These are phyloP conservation scores for Spatholobus suberectus DNA, from an alignment of 306 rosid genomes.

Conservation along the genomic window DNA sequence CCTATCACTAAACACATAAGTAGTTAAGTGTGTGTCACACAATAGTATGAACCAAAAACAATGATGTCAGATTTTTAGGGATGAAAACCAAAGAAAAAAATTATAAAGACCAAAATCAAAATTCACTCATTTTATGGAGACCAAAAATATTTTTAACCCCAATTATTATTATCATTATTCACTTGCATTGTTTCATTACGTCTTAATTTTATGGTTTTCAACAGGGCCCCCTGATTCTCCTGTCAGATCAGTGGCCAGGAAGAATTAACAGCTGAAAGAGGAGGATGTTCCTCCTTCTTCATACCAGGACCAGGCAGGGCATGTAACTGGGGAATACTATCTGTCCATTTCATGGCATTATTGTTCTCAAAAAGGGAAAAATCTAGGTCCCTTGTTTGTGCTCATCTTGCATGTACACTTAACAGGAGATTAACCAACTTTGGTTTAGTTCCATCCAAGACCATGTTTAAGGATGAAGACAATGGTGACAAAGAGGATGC, in stretches of 20 bases:
- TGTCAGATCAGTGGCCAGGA: constrained; percentile 50
- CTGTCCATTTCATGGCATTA: constrained; percentile 20
- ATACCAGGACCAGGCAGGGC: constrained; percentile 41
- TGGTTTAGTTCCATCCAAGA: constrained; percentile 13
- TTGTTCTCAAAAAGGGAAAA: constrained; percentile 25
- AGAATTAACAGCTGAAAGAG: constrained; percentile 48
- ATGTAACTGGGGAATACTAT: constrained; percentile 43
- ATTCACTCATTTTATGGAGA: no score
- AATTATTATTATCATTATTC: no score
- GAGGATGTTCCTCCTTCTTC: constrained; percentile 49
- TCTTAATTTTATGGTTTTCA: constrained; percentile 39
- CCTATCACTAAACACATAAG: no score
- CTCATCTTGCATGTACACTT: constrained; percentile 51
- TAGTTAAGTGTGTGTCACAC: no score
- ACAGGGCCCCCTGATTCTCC: constrained; percentile 61
- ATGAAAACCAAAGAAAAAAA: no score
- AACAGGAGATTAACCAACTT: constrained; percentile 41
- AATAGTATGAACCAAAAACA: no score
- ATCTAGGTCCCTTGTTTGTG: constrained; percentile 31
- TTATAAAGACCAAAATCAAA: no score
- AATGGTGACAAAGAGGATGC: constrained; percentile 36
- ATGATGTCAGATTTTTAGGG: no score
- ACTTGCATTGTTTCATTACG: constrained; percentile 43
- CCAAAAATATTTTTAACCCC: no score
- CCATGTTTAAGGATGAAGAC: constrained; percentile 29